Conservation (phyloP, 2,329 filamentous ascomycete genomes). For the Fusarium verticillioides region DNA sequence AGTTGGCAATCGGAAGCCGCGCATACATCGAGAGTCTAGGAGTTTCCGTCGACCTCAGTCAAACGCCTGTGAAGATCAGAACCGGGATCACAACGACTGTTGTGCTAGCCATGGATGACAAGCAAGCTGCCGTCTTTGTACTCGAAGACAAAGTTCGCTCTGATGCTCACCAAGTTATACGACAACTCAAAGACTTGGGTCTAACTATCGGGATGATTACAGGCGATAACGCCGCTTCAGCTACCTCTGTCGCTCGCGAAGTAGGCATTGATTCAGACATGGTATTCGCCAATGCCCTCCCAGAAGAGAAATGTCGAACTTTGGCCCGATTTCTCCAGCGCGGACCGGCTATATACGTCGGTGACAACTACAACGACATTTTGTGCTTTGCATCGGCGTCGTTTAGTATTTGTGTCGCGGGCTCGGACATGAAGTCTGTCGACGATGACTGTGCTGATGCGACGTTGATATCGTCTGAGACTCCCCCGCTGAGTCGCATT, state of each 20-base stretch:
- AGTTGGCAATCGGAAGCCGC: neutral
- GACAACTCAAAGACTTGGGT: rapidly evolving
- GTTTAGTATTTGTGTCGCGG: neutral
- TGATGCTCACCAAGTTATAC: neutral
- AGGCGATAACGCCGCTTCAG: neutral
- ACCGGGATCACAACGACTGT: neutral
- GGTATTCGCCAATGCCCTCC: neutral
- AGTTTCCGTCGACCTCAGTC: neutral
- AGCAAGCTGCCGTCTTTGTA: neutral
- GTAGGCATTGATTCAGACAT: neutral
- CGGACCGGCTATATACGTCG: neutral
- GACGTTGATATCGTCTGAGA: neutral
- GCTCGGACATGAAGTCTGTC: neutral
- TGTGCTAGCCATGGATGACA: neutral
- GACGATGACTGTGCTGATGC: neutral
- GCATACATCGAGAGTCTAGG: neutral
- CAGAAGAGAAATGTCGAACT: neutral
- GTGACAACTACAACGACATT: neutral
- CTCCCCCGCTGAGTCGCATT: neutral
- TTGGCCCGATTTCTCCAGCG: neutral
- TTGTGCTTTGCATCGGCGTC: neutral
- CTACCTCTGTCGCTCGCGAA: neutral
- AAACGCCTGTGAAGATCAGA: rapidly evolving
- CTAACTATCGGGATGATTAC: neutral
- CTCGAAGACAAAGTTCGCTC: neutral